These are phyloP conservation scores for Fusarium nelsonii DNA, from an alignment of 2,329 filamentous ascomycete genomes.

Conservation along the genomic window DNA sequence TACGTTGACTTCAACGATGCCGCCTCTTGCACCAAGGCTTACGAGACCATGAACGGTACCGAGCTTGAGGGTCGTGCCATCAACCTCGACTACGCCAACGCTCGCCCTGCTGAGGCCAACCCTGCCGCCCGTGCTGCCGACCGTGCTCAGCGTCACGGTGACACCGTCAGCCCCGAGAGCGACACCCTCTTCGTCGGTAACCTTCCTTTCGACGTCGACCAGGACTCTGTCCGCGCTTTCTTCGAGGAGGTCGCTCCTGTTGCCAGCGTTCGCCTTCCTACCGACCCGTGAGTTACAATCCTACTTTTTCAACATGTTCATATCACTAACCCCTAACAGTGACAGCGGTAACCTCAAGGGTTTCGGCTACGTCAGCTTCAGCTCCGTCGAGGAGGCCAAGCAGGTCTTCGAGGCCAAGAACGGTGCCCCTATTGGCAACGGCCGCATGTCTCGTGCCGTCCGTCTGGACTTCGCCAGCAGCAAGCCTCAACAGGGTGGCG, in stretches of 20 bases:
- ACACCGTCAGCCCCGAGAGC: conserved; percentile 81
- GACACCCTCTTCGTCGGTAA: conserved; percentile 94
- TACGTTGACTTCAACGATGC: conserved; percentile 87
- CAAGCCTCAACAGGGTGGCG: conserved; percentile 69
- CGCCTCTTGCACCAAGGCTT: conserved; percentile 77
- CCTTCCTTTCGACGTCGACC: conserved; percentile 84
- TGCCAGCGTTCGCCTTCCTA: conserved; percentile 86
- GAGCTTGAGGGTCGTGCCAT: conserved; percentile 80
- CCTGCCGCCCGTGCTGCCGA: conserved; percentile 70
- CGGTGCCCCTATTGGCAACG: conserved; percentile 71
- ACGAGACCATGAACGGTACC: conserved; percentile 78
- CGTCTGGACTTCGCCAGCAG: conserved; percentile 86
- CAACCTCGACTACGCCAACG: conserved; percentile 83
- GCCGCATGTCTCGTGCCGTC: conserved; percentile 78
- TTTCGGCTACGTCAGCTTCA: conserved; percentile 91
- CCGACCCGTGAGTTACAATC: conserved; percentile 72
- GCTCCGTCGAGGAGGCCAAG: conserved; percentile 85
- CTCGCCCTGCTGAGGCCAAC: conserved; percentile 68
- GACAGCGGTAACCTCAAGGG: conserved; percentile 89
- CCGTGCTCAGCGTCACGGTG: conserved; percentile 78
- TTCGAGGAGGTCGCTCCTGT: conserved; percentile 79
- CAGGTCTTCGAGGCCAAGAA: conserved; percentile 77
- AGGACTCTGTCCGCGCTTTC: conserved; percentile 79
- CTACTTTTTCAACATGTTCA: neutral
- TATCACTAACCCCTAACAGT: conserved; percentile 54